phyloP scores from a whole-genome alignment of 495 filamentous ascomycete species.

The Penicillium angulare region DNA sequence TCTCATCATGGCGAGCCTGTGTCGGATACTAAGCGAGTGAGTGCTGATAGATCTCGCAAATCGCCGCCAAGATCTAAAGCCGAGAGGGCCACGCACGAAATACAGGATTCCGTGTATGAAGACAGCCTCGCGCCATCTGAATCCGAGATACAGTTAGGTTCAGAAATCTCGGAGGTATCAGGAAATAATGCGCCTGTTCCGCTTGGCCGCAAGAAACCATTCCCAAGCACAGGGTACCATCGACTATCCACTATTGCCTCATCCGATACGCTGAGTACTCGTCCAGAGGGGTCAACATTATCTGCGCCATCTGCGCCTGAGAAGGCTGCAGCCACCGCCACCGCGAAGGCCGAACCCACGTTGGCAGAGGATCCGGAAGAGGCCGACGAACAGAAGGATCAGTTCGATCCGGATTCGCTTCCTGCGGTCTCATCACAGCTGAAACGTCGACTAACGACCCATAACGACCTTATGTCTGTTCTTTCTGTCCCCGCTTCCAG shows the following conservation, averaged over 20 bases:
- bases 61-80: conserved; percentile 6
- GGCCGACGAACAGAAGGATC: conserved; percentile 40
- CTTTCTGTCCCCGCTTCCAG: conserved; percentile 71
- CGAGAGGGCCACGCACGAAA: conserved; percentile 16
- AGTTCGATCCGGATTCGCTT: conserved; percentile 44
- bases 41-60: conserved; percentile 1
- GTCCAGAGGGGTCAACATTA: conserved; percentile 30
- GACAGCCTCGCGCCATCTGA: conserved; percentile 27
- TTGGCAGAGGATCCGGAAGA: conserved; percentile 12
- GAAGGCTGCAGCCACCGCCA: neutral
- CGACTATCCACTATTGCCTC: conserved; percentile 74
- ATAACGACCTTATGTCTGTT: conserved; percentile 91
- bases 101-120: conserved; percentile 17
- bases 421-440: conserved; percentile 45
- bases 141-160: conserved; percentile 26
- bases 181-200: conserved; percentile 38
- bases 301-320: conserved; percentile 7
- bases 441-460: conserved; percentile 80
- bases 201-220: conserved; percentile 46
- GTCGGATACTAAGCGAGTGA: conserved; percentile 8
- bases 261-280: conserved; percentile 55
- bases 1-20: conserved; percentile 6
- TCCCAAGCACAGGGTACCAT: conserved; percentile 63
- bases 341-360: conserved; percentile 2
- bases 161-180: conserved; percentile 42